Percentiles rank a stretch among this genome's conserved stretches.
Evolutionary conservation across 2,329 filamentous ascomycete species (phyloP).

Genomic region (Colletotrichum destructivum): DNA sequence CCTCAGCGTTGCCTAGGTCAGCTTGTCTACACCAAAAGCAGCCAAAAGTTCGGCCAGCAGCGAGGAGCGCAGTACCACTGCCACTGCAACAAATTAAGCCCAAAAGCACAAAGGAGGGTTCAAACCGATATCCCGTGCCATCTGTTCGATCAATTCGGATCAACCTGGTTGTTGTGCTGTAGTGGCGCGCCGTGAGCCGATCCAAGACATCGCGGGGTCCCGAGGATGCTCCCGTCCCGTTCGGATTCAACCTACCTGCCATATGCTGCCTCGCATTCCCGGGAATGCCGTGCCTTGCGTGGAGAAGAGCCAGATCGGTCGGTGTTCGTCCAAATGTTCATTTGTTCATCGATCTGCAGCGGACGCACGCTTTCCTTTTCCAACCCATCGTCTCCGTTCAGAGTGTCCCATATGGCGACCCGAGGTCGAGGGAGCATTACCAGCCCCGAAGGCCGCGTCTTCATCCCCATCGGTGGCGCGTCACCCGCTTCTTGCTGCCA

Average conservation of each 20-base stretch:
- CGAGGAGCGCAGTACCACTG: background rate
- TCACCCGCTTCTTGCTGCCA: conserved; percentile 10
- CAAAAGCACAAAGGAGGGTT: background rate
- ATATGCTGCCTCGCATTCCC: background rate
- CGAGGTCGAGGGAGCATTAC: background rate
- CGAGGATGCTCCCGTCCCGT: background rate
- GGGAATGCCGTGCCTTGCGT: background rate
- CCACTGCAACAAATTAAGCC: background rate
- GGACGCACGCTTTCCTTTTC: too few relatives aligned
- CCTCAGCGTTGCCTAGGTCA: background rate
- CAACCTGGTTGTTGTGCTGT: background rate
- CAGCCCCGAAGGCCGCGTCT: background rate
- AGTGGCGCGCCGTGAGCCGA: conserved; percentile 17
- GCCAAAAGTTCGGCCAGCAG: background rate
- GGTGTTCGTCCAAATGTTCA: background rate
- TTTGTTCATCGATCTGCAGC: background rate
- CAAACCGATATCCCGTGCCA: background rate
- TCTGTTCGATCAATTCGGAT: background rate
- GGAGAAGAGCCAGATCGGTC: background rate
- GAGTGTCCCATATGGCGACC: background rate
- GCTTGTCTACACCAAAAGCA: background rate
- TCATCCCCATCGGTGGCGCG: conserved; percentile 5
- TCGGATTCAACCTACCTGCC: conserved; percentile 13
- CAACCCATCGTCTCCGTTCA: background rate
- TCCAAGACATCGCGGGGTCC: conserved; percentile 9